Percentiles rank a stretch among this genome's conserved stretches.
Conservation (phyloP, 768 basidiomycete species). For the Lentinula sp. region DNA sequence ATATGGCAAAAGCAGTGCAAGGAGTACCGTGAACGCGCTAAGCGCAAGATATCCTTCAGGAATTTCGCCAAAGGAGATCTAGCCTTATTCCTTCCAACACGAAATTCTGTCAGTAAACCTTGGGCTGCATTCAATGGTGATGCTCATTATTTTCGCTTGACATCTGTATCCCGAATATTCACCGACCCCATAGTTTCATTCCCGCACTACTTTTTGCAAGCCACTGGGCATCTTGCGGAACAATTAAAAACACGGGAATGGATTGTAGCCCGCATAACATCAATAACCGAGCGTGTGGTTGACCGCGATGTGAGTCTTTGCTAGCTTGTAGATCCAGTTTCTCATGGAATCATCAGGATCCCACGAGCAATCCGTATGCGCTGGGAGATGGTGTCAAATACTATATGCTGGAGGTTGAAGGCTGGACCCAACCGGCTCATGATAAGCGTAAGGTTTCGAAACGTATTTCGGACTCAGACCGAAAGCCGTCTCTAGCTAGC, state of each 20-base stretch:
- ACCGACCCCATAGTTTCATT: constrained; percentile 66
- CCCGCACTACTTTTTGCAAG: constrained; percentile 95
- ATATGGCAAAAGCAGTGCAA: constrained; percentile 99
- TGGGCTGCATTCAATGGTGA: constrained; percentile 99
- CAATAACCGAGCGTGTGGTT: constrained; percentile 80
- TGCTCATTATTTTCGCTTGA: constrained; percentile 16
- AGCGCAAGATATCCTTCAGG: constrained; percentile 93
- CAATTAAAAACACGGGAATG: constrained; percentile 89
- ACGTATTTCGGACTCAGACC: constrained; percentile 29
- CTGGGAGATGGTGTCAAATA: constrained; percentile 87
- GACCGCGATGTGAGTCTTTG: constrained; percentile 57
- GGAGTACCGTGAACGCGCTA: constrained; percentile 91
- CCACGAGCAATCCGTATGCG: constrained; percentile 82
- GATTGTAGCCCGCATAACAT: constrained; percentile 91
- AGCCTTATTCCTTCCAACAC: constrained; percentile 91
- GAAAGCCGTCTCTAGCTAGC: constrained; percentile 20
- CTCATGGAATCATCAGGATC: constrained; percentile 44
- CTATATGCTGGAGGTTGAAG: constrained; percentile 90
- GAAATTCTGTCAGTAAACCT: constrained; percentile 87
- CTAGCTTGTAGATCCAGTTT: not conserved
- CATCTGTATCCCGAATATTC: constrained; percentile 25
- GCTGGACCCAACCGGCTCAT: constrained; percentile 77
- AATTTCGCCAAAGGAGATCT: constrained; percentile 95
- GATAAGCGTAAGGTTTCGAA: constrained; percentile 59
- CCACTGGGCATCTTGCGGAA: constrained; percentile 79